Evolutionary conservation across 1,284 basidiomycete species (phyloP).

Genomic region (Fistulina hepatica): DNA sequence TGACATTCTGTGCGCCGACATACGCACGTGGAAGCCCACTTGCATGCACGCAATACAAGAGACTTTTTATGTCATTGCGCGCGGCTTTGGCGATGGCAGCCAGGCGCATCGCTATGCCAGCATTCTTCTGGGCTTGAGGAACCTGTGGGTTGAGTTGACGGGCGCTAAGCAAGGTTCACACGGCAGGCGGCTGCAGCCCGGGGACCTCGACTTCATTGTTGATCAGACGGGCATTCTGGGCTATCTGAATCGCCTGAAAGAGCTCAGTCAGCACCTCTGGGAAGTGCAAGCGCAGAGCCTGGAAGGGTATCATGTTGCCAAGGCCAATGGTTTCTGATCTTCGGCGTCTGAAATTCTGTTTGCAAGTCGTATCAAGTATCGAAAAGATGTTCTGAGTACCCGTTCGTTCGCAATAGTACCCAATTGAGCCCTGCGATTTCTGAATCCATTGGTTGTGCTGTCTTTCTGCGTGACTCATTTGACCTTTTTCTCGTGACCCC

Average conservation of each 20-base stretch:
- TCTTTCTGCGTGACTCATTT: too few relatives aligned
- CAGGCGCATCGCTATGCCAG: constrained; percentile 2
- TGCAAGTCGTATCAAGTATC: too few relatives aligned
- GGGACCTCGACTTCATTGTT: constrained; percentile 13
- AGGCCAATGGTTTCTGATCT: constrained; percentile 11
- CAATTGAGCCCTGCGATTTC: too few relatives aligned
- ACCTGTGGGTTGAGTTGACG: constrained; percentile 12
- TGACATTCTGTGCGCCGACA: constrained; percentile 19
- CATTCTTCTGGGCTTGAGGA: constrained; percentile 8
- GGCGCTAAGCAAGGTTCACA: constrained; percentile 3
- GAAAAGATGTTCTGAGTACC: too few relatives aligned
- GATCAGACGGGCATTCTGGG: constrained; percentile 6
- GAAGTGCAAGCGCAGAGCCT: constrained; percentile 9
- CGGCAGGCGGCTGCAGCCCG: constrained; percentile 7
- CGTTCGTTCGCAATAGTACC: too few relatives aligned
- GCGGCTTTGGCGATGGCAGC: constrained; percentile 15
- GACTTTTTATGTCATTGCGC: constrained; percentile 23
- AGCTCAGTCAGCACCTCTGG: constrained; percentile 14
- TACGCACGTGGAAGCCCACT: constrained; percentile 24
- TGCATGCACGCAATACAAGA: constrained; percentile 20
- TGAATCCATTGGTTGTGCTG: too few relatives aligned
- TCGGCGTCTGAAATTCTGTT: too few relatives aligned
- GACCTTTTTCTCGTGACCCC: too few relatives aligned
- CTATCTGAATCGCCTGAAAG: constrained; percentile 10
- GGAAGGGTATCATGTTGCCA: constrained; percentile 11